Conservation (phyloP, 768 basidiomycete genomes). For the Tylopilus sp. region DNA sequence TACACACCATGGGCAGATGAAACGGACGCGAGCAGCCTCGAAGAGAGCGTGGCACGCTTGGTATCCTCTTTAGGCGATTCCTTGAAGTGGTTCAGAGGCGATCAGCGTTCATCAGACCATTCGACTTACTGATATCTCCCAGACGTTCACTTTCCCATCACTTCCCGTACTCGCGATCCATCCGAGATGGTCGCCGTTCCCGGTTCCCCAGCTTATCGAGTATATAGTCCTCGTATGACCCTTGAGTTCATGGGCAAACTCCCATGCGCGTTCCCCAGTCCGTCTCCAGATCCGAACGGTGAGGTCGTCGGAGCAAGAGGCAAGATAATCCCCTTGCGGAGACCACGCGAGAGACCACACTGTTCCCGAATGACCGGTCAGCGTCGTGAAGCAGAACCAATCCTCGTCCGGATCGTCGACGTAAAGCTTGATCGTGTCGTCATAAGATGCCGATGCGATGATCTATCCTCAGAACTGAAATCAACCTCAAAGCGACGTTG, state of each 20-base stretch:
- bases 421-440: conserved; percentile 93
- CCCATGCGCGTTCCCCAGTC: conserved; percentile 57
- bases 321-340: conserved; percentile 75
- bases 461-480: conserved; percentile 53
- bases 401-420: conserved; percentile 92
- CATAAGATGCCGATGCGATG: conserved; percentile 94
- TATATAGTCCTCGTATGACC: conserved; percentile 79
- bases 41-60: conserved; percentile 29
- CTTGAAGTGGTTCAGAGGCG: conserved; percentile 10
- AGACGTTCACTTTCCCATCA: conserved; percentile 81
- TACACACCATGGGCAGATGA: conserved; percentile 72
- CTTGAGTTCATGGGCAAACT: conserved; percentile 53
- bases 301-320: conserved; percentile 81
- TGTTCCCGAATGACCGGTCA: conserved; percentile 79
- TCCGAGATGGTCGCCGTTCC: conserved; percentile 51
- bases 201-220: conserved; percentile 67
- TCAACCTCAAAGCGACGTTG: not conserved
- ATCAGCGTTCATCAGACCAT: not conserved
- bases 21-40: conserved; percentile 51
- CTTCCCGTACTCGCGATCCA: conserved; percentile 84
- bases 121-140: conserved; percentile 62
- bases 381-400: conserved; percentile 84
- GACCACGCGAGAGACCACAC: conserved; percentile 90
- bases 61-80: conserved; percentile 12
- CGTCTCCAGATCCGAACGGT: conserved; percentile 86